Evolutionary conservation across 1,139 yeast genomes (phyloP).

Genomic region (Lodderomyces theae): DNA sequence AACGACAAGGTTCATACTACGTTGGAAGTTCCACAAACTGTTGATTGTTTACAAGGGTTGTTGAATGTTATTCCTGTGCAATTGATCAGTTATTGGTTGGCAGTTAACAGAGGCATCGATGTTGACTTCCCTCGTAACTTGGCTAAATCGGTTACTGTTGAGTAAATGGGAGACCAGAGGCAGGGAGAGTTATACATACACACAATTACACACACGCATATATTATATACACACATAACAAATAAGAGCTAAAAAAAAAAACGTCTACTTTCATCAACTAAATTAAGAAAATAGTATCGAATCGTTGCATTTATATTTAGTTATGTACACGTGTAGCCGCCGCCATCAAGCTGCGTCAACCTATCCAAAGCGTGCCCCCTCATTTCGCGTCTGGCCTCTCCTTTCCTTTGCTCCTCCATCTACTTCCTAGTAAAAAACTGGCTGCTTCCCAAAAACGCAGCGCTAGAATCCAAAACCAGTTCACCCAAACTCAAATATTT

Average conservation of each 20-base stretch:
- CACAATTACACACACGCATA: too few relatives aligned
- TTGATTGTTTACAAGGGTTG: constrained; percentile 96
- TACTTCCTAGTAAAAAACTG: constrained; percentile 53
- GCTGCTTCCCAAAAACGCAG: constrained; percentile 70
- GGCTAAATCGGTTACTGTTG: constrained; percentile 98
- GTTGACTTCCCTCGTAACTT: constrained; percentile 99
- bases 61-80: constrained; percentile 94
- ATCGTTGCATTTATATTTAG: not conserved
- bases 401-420: not conserved
- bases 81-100: constrained; percentile 96
- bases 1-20: constrained; percentile 57
- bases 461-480: constrained; percentile 68
- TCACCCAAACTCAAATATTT: constrained; percentile 87
- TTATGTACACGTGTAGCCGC: constrained; percentile 1
- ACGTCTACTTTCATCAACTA: too few relatives aligned
- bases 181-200: too few relatives aligned
- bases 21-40: constrained; percentile 91
- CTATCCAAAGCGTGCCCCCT: too few relatives aligned
- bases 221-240: too few relatives aligned
- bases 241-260: too few relatives aligned
- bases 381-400: not conserved
- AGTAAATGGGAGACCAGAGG: constrained; percentile 31
- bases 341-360: too few relatives aligned
- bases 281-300: too few relatives aligned
- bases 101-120: constrained; percentile 91